Evolutionary conservation across 2,329 filamentous ascomycete genomes (phyloP).

Genomic region (Aschersonia sp.): DNA sequence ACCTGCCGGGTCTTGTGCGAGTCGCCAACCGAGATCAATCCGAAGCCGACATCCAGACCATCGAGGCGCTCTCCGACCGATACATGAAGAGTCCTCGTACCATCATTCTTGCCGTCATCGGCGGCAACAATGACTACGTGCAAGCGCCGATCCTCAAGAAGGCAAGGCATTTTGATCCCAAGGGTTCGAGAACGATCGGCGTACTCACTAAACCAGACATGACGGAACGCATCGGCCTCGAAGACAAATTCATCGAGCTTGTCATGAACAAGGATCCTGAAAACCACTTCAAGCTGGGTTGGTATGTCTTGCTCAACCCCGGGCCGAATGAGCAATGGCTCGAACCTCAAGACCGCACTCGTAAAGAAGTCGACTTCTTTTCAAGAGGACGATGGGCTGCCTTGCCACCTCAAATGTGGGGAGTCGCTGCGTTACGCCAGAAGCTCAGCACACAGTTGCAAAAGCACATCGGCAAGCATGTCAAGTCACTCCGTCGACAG

Average conservation of each 20-base stretch:
- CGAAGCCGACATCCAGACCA: constrained; percentile 34
- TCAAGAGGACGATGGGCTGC: constrained; percentile 31
- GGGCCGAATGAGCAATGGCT: constrained; percentile 31
- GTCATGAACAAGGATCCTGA: constrained; percentile 33
- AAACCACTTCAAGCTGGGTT: constrained; percentile 36
- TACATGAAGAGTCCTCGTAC: constrained; percentile 43
- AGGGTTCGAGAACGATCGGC: constrained; percentile 32
- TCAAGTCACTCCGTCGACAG: constrained; percentile 33
- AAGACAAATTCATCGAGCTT: constrained; percentile 39
- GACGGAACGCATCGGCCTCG: constrained; percentile 35
- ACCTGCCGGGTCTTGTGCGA: constrained; percentile 43
- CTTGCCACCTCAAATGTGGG: constrained; percentile 32
- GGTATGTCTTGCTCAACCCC: constrained; percentile 36
- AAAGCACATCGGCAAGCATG: constrained; percentile 35
- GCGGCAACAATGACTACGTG: constrained; percentile 39
- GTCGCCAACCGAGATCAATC: constrained; percentile 39
- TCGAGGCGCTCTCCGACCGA: constrained; percentile 33
- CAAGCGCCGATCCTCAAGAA: constrained; percentile 37
- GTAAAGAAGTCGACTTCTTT: constrained; percentile 33
- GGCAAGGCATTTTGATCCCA: constrained; percentile 33
- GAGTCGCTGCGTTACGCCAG: constrained; percentile 28
- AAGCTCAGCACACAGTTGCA: constrained; percentile 36
- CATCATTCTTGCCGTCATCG: constrained; percentile 40
- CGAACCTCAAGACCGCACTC: constrained; percentile 23
- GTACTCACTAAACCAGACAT: constrained; percentile 39